Conservation (phyloP, 2,329 filamentous ascomycete genomes). For the Colletotrichum theobromicola region DNA sequence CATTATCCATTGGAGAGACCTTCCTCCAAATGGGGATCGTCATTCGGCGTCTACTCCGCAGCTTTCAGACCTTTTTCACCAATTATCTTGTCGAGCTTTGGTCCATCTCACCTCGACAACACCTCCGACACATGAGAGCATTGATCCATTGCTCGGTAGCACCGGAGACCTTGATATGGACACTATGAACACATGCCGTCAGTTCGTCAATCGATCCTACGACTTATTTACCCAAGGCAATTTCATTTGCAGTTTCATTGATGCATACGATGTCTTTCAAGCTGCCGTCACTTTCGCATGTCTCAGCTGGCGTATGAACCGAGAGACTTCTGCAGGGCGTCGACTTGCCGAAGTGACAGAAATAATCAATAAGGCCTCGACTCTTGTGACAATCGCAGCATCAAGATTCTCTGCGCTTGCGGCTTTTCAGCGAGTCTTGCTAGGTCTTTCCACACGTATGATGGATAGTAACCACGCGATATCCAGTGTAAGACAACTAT, state of each 20-base stretch:
- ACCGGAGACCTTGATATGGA: conserved; percentile 3
- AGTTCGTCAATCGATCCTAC: not conserved
- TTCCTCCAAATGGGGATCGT: not conserved
- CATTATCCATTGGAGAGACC: conserved; percentile 9
- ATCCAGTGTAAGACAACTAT: not conserved
- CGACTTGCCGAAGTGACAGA: not conserved
- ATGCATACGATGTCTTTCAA: conserved; percentile 14
- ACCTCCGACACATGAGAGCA: not conserved
- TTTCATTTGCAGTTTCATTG: not conserved
- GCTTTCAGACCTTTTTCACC: not conserved
- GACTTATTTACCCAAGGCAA: not conserved
- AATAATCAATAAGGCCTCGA: conserved; percentile 1
- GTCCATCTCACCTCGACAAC: not conserved
- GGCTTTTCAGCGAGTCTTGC: conserved; percentile 2
- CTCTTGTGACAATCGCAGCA: not conserved
- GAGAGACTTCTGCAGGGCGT: not conserved
- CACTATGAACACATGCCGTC: not conserved
- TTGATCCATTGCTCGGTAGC: not conserved
- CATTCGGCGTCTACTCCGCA: not conserved
- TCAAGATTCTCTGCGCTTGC: conserved; percentile 5
- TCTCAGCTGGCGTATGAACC: not conserved
- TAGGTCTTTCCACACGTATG: not conserved
- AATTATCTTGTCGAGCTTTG: not conserved
- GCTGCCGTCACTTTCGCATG: conserved; percentile 1
- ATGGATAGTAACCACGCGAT: not conserved